Evolutionary conservation across 148 eudicot genomes (phyloP).

Genomic region (Linanthus parryae): DNA sequence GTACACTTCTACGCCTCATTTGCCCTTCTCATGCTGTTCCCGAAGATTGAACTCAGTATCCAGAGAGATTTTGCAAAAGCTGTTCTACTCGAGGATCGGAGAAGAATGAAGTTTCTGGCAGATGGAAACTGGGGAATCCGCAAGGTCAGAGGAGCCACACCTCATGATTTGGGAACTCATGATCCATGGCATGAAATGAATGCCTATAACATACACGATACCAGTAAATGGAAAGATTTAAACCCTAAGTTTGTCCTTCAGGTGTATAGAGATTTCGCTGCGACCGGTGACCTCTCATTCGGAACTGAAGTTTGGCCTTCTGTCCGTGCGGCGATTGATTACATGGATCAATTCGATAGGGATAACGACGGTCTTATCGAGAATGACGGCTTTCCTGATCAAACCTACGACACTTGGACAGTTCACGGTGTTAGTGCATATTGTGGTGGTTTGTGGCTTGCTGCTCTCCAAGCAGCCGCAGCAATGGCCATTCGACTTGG

Average conservation of each 20-base stretch:
- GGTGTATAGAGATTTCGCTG: conserved; percentile 86
- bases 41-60: conserved; percentile 92
- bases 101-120: conserved; percentile 82
- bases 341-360: conserved; percentile 93
- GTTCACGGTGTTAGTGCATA: conserved; percentile 97
- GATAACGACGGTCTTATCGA: conserved; percentile 87
- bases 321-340: conserved; percentile 92
- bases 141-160: conserved; percentile 87
- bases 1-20: conserved; percentile 98
- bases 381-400: conserved; percentile 98
- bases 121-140: conserved; percentile 94
- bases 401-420: conserved; percentile 98
- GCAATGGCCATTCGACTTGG: conserved; percentile 92
- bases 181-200: conserved; percentile 99
- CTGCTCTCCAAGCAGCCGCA: conserved; percentile 95
- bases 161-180: conserved; percentile 97
- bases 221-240: conserved; percentile 97
- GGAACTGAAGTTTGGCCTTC: conserved; percentile 98
- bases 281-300: conserved; percentile 88
- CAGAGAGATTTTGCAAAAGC: conserved; percentile 98
- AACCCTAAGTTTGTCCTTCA: conserved; percentile 98
- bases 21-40: conserved; percentile 89
- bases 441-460: conserved; percentile 95
- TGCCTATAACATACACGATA: conserved; percentile 97
- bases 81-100: conserved; percentile 72